These are phyloP conservation scores for Pichia sp. DNA, from an alignment of 1,139 yeast species.

Conservation along the genomic window DNA sequence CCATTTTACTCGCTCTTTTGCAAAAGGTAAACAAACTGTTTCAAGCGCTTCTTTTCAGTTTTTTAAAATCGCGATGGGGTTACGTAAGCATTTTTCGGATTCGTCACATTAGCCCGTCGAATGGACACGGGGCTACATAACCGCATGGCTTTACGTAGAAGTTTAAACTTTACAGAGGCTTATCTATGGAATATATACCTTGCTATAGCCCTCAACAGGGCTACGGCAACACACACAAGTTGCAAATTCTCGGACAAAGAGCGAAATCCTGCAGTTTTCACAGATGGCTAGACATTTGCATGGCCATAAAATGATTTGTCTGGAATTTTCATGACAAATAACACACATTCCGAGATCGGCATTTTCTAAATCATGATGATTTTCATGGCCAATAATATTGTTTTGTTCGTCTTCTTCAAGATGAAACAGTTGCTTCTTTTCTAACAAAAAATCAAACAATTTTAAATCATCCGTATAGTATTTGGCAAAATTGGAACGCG, in stretches of 20 bases:
- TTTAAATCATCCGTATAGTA: constrained; percentile 23
- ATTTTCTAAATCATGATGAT: constrained; percentile 1
- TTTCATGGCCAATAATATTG: neutral
- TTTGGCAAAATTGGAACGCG: constrained; percentile 38
- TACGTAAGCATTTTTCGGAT: neutral
- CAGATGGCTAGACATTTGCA: constrained; percentile 86
- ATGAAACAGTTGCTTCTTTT: constrained; percentile 13
- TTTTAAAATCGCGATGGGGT: neutral
- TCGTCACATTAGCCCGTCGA: neutral
- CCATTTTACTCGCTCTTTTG: constrained; percentile 6
- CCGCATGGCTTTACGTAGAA: too few relatives aligned
- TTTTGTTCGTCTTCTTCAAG: too few relatives aligned
- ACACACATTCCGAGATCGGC: constrained; percentile 49
- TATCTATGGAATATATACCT: constrained; percentile 44
- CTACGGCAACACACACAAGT: constrained; percentile 85
- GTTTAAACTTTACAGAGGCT: neutral
- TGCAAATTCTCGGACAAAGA: constrained; percentile 66
- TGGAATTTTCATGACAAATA: constrained; percentile 67
- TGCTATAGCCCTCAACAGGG: constrained; percentile 55
- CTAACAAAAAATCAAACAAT: constrained; percentile 28
- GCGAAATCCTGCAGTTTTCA: constrained; percentile 72
- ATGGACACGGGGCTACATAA: constrained; percentile 1
- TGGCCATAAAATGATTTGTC: constrained; percentile 88
- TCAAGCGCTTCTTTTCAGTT: too few relatives aligned
- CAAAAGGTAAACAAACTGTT: constrained; percentile 8